Evolutionary conservation across 345 rosid species (phyloP), one percentile per base, ranked within the genome.

Genomic region (Gossypium rotundifolium): DNA sequence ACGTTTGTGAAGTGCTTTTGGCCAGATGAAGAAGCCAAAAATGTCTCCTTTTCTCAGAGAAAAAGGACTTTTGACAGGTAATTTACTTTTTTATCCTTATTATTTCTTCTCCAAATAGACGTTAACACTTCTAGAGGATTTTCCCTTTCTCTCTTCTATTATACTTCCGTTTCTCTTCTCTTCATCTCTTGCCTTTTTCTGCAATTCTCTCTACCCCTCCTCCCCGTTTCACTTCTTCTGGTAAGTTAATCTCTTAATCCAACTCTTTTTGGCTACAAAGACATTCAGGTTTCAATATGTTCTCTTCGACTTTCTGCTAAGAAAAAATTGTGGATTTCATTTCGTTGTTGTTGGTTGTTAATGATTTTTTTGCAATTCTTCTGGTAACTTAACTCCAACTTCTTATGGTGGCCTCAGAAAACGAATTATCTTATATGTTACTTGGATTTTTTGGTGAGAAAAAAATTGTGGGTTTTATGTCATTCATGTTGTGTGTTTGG

Each of bases 161-260:
- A n/a, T n/a, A n/a, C n/a, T n/a, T n/a, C n/a, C n/a, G n/a, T n/a
- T n/a, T n/a, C n/a, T n/a, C n/a, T n/a, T n/a, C n/a, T n/a, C n/a
- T n/a, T n/a, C n/a, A n/a, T n/a, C n/a, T n/a, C n/a, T n/a, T n/a
- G n/a, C 45, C 57, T 40, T 45, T 64, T 67, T 23, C 66, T 45
- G 2, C 64, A 22, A 65, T 65, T 65, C 53, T 45, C 38, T 66
- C 20, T 55, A 16, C 78, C 46, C 2, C 58, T 72, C 45, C 73
- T 40, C 44, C 33, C 65, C 85, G 81, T 59, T 79, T 58, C 57
- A 22, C n/a, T 74, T 74, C 76, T 10, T 76, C 82, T 10, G 75
- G 89, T 90, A 79, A 76, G 70, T 58, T 68, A 18, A 33, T 33
- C 40, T 33, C 40, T 33, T 33, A 46, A 45, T 80, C 44, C 66